Base-by-base conservation (phyloP, 306 rosid species). In the Cajanus cajan region DNA sequence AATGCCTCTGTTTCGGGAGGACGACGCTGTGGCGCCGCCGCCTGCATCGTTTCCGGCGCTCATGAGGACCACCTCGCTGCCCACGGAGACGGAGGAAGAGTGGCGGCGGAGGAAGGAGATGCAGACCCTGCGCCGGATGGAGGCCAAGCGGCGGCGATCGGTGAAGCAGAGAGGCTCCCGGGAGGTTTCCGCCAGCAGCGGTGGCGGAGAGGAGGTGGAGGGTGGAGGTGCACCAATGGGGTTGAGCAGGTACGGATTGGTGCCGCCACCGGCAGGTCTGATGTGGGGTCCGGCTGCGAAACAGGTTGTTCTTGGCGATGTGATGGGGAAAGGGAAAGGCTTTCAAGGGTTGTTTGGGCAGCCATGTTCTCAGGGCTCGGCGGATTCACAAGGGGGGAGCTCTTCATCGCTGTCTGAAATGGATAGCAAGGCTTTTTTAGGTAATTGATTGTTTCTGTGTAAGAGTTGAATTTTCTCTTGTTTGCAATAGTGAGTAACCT, bases 31-130 rank as follows among this genome's bases (percentile, higher is more conserved):
- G 44, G 77, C 85, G 14, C 76, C 88, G 14, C 71, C 83, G 7
- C 67, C 89, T 12, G 81, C 62, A 3, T 22, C 77, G 13, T 84
- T 77, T 71, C 76, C 88, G 25, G 40, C 76, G 1, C 85, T 95
- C 18, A 75, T 82, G 57, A 87, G 99, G 72, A 58, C 96, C 0
- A 87, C 99, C 0, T 96, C 96, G 8, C 93, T 96, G 13, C 99
- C 99, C n/a, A 52, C 89, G 33, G 97, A 93, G 96, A 87, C 96
- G 1, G 94, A 93, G 87, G 98, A 90, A 78, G 91, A 89, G 87
- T 96, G 98, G 99, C 74, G 98, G 89, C 90, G 93, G 93, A 67
- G 98, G 90, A 96, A 96, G 90, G 97, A 93, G 72, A 25, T 96
- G 73, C 99, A 96, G 85, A 90, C 91, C 2, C 82, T 90, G 84